A percentile compares a stretch with the other conserved stretches of the same genome.
These are phyloP conservation scores for Xylaria intraflava DNA, from an alignment of 495 filamentous ascomycete species.

Conservation along the genomic window DNA sequence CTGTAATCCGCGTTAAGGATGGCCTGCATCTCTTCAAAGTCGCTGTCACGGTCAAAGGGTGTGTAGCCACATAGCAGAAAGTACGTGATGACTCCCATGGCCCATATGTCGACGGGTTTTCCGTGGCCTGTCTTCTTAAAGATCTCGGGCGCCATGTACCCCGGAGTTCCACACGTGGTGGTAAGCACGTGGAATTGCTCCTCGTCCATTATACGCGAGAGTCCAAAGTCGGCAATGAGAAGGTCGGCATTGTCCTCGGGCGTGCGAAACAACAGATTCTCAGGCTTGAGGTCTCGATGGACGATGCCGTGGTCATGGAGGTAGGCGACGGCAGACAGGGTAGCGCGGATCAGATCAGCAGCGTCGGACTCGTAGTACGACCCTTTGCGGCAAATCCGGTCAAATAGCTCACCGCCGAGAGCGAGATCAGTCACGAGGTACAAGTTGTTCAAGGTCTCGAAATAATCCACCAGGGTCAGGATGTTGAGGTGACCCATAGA, in stretches of 20 bases:
- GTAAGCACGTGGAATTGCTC: conserved; percentile 97
- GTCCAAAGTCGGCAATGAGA: conserved; percentile 94
- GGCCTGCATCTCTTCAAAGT: conserved; percentile 98
- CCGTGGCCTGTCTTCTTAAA: conserved; percentile 84
- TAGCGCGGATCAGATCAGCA: conserved; percentile 88
- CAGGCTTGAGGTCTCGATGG: conserved; percentile 73
- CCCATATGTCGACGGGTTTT: conserved; percentile 91
- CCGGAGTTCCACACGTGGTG: conserved; percentile 94
- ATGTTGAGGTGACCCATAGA: conserved; percentile 99
- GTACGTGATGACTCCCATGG: conserved; percentile 93
- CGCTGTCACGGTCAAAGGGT: conserved; percentile 93
- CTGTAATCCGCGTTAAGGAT: conserved; percentile 93
- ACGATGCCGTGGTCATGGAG: conserved; percentile 98
- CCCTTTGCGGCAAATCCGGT: conserved; percentile 96
- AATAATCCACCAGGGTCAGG: conserved; percentile 94
- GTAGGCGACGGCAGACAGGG: conserved; percentile 94
- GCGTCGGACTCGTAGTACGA: conserved; percentile 97
- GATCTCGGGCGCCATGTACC: conserved; percentile 97
- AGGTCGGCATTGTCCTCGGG: conserved; percentile 79
- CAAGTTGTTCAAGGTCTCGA: conserved; percentile 98
- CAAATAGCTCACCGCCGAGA: conserved; percentile 93
- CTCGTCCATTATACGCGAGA: conserved; percentile 96
- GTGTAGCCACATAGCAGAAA: conserved; percentile 98
- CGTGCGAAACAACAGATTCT: conserved; percentile 73
- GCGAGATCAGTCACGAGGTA: conserved; percentile 97